A percentile compares a stretch with the other conserved stretches of the same genome.
Evolutionary conservation across 1,139 yeast genomes (phyloP).

Genomic region (Chernovozyma aurita): DNA sequence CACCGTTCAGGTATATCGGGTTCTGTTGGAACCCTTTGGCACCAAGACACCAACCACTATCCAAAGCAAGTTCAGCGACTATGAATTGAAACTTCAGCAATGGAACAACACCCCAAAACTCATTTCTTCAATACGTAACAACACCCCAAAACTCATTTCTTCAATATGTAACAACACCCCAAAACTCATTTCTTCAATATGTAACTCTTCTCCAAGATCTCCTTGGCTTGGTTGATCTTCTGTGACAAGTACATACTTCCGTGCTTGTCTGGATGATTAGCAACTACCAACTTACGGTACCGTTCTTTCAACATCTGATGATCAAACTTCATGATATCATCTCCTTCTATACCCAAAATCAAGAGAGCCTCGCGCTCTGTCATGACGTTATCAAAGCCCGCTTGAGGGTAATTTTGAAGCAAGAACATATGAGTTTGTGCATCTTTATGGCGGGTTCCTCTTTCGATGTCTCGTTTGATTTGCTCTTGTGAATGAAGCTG

Average conservation of each 20-base stretch:
- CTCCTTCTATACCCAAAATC: constrained; percentile 49
- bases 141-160: no score
- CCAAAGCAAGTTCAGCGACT: no score
- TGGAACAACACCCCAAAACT: no score
- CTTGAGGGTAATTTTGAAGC: constrained; percentile 30
- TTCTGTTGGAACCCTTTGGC: no score
- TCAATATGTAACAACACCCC: no score
- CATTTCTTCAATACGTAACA: no score
- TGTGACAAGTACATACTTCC: constrained; percentile 70
- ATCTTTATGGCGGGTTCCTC: constrained; percentile 17
- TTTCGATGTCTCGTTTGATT: constrained; percentile 11
- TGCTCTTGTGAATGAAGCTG: constrained; percentile 7
- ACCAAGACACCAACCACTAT: no score
- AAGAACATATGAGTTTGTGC: constrained; percentile 18
- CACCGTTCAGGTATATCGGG: no score
- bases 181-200: constrained; percentile 19
- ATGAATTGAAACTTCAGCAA: no score
- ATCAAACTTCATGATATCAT: constrained; percentile 45
- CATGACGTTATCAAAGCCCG: constrained; percentile 50
- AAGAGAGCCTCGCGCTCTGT: constrained; percentile 58
- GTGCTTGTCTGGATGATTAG: constrained; percentile 68
- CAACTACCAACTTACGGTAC: constrained; percentile 36
- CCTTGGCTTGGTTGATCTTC: constrained; percentile 75
- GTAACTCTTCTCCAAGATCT: constrained; percentile 55
- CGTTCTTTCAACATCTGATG: constrained; percentile 42